Percentiles rank a stretch among this genome's conserved stretches.
These are phyloP conservation scores for Eucalyptus sp. DNA, from an alignment of 345 rosid genomes.

Conservation along the genomic window DNA sequence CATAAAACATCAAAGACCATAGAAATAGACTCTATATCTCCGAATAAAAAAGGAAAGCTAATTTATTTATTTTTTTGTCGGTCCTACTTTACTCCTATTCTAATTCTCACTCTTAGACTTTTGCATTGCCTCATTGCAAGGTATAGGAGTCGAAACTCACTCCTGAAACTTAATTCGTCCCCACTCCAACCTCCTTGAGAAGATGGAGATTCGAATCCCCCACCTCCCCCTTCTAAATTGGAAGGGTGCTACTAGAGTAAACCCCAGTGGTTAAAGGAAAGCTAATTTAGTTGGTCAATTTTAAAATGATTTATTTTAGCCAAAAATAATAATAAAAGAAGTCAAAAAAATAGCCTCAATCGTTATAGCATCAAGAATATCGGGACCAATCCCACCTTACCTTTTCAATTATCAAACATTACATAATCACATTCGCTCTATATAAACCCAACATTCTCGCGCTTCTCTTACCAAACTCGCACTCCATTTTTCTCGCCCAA, in stretches of 20 bases:
- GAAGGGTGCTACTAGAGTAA: too few relatives aligned
- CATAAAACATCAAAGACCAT: not conserved
- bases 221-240: too few relatives aligned
- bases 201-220: too few relatives aligned
- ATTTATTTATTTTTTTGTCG: not conserved
- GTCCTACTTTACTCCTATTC: too few relatives aligned
- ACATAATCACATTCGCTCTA: not conserved
- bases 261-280: not conserved
- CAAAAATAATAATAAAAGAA: not conserved
- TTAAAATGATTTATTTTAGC: not conserved
- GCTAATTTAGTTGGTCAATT: not conserved
- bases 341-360: not conserved
- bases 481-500: not conserved
- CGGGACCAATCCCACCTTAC: not conserved
- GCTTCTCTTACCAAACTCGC: not conserved
- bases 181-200: too few relatives aligned
- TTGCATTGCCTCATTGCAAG: too few relatives aligned
- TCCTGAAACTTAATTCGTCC: too few relatives aligned
- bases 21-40: not conserved
- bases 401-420: not conserved
- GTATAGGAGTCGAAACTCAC: too few relatives aligned
- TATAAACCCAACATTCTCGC: not conserved
- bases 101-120: too few relatives aligned
- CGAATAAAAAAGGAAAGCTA: not conserved
- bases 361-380: not conserved